Percentiles rank a stretch among this genome's conserved stretches.
Conservation (phyloP, 768 basidiomycete species). For the Clitopilus passeckerianus region DNA sequence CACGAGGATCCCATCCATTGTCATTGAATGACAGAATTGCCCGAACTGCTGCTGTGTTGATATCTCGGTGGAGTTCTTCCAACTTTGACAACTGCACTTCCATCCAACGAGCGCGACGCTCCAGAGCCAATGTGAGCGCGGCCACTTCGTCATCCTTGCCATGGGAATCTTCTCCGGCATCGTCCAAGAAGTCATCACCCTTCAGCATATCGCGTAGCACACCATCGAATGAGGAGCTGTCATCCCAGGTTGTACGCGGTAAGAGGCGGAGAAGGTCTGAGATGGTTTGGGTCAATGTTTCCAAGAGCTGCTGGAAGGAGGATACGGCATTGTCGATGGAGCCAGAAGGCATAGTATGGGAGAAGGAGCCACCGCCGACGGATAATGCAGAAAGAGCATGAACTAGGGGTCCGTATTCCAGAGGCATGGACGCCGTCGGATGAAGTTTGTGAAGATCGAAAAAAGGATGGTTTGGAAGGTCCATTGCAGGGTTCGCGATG, state of each 20-base stretch:
- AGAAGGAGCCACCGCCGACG: constrained; percentile 80
- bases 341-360: constrained; percentile 77
- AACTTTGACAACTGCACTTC: constrained; percentile 86
- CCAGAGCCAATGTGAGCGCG: constrained; percentile 75
- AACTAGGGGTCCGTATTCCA: constrained; percentile 82
- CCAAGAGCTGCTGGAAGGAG: constrained; percentile 84
- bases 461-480: constrained; percentile 66
- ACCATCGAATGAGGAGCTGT: constrained; percentile 84
- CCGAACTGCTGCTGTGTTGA: constrained; percentile 82
- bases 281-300: constrained; percentile 87
- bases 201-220: constrained; percentile 85
- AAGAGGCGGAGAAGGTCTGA: constrained; percentile 81
- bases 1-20: constrained; percentile 73
- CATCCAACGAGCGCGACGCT: constrained; percentile 92
- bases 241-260: constrained; percentile 87
- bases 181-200: constrained; percentile 82
- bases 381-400: constrained; percentile 84
- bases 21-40: constrained; percentile 83
- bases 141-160: constrained; percentile 82
- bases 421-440: constrained; percentile 72
- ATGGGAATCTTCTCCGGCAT: constrained; percentile 57
- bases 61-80: constrained; percentile 85
- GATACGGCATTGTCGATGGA: constrained; percentile 90
- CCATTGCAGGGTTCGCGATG: constrained; percentile 54
- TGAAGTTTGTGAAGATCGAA: constrained; percentile 70